Percentiles rank a stretch among this genome's conserved stretches.
Evolutionary conservation across 2,329 filamentous ascomycete species (phyloP).

Genomic region (Cladorrhinum sp.): DNA sequence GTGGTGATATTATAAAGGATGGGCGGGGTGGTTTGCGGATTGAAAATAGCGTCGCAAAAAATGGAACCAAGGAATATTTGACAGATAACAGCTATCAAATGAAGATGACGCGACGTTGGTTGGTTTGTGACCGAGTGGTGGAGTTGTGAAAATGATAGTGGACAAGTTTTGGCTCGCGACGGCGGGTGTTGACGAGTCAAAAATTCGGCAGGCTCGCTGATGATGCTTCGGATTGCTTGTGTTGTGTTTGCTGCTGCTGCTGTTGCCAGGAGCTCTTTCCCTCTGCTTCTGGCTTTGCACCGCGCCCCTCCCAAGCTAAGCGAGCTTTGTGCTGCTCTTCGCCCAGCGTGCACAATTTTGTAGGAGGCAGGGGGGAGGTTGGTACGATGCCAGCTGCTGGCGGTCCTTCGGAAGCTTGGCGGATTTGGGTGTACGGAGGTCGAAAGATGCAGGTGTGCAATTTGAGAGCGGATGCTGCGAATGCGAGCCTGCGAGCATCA

Average conservation of each 20-base stretch:
- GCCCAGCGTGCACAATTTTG: slow-evolving; percentile 15
- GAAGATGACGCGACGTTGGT: slow-evolving; percentile 18
- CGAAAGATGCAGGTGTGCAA: slow-evolving; percentile 5
- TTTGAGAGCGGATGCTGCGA: not conserved
- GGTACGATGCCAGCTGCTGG: not conserved
- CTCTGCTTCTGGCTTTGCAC: not conserved
- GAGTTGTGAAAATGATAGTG: slow-evolving; percentile 11
- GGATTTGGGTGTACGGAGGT: slow-evolving; percentile 3
- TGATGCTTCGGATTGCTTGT: slow-evolving; percentile 21
- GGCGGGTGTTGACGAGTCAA: slow-evolving; percentile 31
- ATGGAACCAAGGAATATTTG: slow-evolving; percentile 6
- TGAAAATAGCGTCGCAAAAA: slow-evolving; percentile 10
- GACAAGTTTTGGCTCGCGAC: slow-evolving; percentile 17
- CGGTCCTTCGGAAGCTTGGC: not conserved
- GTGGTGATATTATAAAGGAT: not conserved
- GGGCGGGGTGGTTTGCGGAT: slow-evolving; percentile 21
- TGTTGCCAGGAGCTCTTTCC: not conserved
- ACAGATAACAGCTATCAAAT: slow-evolving; percentile 16
- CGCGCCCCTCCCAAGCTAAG: slow-evolving; percentile 9
- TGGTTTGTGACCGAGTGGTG: slow-evolving; percentile 17
- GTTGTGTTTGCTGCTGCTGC: slow-evolving; percentile 20
- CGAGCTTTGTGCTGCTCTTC: slow-evolving; percentile 14
- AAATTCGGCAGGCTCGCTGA: slow-evolving; percentile 31
- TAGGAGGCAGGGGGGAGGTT: slow-evolving; percentile 5
- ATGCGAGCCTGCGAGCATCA: not conserved